These are phyloP conservation scores for Hypomontagnella monticulosa DNA, from an alignment of 495 filamentous ascomycete species.

Conservation along the genomic window DNA sequence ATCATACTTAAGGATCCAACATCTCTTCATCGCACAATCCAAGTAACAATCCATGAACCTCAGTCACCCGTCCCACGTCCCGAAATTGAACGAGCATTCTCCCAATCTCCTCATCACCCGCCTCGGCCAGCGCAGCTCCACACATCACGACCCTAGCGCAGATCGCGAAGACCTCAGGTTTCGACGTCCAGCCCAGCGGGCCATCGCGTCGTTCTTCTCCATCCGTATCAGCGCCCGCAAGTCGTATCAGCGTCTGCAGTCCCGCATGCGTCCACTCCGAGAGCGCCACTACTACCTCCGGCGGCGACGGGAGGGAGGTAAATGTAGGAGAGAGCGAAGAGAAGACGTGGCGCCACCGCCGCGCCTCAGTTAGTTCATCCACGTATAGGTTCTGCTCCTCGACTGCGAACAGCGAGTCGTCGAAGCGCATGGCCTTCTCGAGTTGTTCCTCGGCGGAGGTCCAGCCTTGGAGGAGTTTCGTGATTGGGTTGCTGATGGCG, in stretches of 20 bases:
- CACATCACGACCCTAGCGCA: constrained; percentile 67
- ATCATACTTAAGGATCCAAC: too few relatives aligned
- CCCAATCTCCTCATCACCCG: constrained; percentile 12
- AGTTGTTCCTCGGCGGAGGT: constrained; percentile 59
- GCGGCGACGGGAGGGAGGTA: background rate
- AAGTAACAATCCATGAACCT: constrained; percentile 49
- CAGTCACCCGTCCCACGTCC: constrained; percentile 35
- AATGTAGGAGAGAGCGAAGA: constrained; percentile 35
- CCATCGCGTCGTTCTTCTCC: constrained; percentile 58
- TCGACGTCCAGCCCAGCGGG: constrained; percentile 76
- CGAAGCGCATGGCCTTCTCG: constrained; percentile 62
- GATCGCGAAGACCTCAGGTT: constrained; percentile 74
- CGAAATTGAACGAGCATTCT: constrained; percentile 46
- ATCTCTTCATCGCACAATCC: constrained; percentile 39
- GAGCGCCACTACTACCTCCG: constrained; percentile 26
- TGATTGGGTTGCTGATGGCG: background rate
- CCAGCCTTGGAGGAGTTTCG: constrained; percentile 28
- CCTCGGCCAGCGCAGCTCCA: constrained; percentile 49
- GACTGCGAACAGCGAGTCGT: constrained; percentile 79
- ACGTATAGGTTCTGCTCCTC: constrained; percentile 94
- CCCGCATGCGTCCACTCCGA: constrained; percentile 67
- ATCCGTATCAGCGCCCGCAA: constrained; percentile 42
- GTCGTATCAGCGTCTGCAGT: constrained; percentile 57
- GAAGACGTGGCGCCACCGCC: constrained; percentile 68
- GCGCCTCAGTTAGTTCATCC: constrained; percentile 76